Percentiles rank a stretch among this genome's conserved stretches.
phyloP scores from a whole-genome alignment of 2,329 filamentous ascomycete species.

The Phyllosticta capitalensis region DNA sequence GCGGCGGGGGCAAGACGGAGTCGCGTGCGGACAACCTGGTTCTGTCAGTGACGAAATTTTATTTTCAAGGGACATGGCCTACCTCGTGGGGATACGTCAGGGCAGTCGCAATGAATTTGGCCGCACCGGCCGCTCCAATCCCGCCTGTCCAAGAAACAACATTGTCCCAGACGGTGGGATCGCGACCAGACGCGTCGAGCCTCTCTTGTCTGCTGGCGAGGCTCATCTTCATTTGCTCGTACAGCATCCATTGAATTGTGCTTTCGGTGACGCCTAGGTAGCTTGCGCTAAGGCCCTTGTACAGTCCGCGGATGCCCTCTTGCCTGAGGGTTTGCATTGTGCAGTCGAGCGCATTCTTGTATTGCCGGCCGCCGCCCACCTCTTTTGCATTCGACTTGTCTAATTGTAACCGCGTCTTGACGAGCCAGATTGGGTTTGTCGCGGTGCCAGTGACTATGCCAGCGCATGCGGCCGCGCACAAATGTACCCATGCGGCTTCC shows the following conservation, averaged over 20 bases:
- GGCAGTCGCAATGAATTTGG: slow-evolving; percentile 77
- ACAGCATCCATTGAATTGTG: slow-evolving; percentile 87
- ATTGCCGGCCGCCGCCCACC: slow-evolving; percentile 51
- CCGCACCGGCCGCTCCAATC: slow-evolving; percentile 65
- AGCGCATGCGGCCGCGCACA: slow-evolving; percentile 65
- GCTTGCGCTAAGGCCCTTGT: slow-evolving; percentile 82
- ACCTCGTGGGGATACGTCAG: slow-evolving; percentile 91
- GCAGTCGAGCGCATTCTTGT: slow-evolving; percentile 83
- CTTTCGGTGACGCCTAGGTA: slow-evolving; percentile 87
- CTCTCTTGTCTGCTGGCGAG: slow-evolving; percentile 55
- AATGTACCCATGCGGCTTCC: slow-evolving; percentile 66
- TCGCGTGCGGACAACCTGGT: slow-evolving; percentile 67
- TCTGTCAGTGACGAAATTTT: neutral
- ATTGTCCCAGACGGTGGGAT: slow-evolving; percentile 62
- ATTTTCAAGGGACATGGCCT: slow-evolving; percentile 16
- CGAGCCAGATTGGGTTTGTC: slow-evolving; percentile 93
- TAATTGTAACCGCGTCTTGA: slow-evolving; percentile 87
- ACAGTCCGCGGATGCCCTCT: slow-evolving; percentile 74
- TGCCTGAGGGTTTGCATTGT: slow-evolving; percentile 69
- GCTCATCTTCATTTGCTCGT: slow-evolving; percentile 81
- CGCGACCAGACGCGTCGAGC: slow-evolving; percentile 46
- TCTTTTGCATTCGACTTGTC: slow-evolving; percentile 70
- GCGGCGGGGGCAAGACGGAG: slow-evolving; percentile 73
- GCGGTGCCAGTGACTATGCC: slow-evolving; percentile 81
- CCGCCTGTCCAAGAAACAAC: slow-evolving; percentile 72